Base-by-base conservation (phyloP, 257 asterid genomes). In the Ilex aquifolium region DNA sequence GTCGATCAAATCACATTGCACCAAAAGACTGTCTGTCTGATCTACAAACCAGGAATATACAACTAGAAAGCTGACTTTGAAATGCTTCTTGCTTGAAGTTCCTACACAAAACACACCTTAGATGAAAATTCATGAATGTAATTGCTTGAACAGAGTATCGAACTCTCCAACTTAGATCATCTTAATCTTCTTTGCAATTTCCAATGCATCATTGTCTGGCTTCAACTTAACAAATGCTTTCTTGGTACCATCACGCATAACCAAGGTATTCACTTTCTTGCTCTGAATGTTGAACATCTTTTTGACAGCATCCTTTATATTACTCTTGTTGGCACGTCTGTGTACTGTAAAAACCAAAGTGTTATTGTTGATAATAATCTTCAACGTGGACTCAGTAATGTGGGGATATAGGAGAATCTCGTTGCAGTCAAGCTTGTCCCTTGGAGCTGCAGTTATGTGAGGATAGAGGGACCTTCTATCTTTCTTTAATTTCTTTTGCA, bases 301-400 rank as follows among this genome's bases (percentile, higher is more conserved):
- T 81, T 57, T 58, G 42, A 65, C 79, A 56, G 83, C 80, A 11
- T 75, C 83, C 74, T 76, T 82, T 80, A 90, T 87, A 60, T 56
- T 63, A 30, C 70, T 77, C 87, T 90, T 90, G 70, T 82, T 79
- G 61, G 95, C 90, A 21, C 57, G 70, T 56, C 76, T 76, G 70
- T 88, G 88, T 17, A 88, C 96, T 29, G 78, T 76, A 63, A 90
- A 90, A 60, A 88, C 83, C 79, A 85, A 67, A 51, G 89, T 80
- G 69, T 90, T 85, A 30, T 62, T 62, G 44, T 77, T 81, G 17
- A 74, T 15, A 42, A 83, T 80, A 42, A 69, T 80, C 67, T 77
- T 76, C 51, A 77, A 65, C 21, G 96, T 76, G 59, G 86, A 49
- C 67, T 85, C 93, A 0, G 91, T 83, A 52, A 70, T 48, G 29